Percentiles rank a stretch among this genome's conserved stretches.
phyloP scores from a whole-genome alignment of 306 rosid species.

The Quercus glauca region DNA sequence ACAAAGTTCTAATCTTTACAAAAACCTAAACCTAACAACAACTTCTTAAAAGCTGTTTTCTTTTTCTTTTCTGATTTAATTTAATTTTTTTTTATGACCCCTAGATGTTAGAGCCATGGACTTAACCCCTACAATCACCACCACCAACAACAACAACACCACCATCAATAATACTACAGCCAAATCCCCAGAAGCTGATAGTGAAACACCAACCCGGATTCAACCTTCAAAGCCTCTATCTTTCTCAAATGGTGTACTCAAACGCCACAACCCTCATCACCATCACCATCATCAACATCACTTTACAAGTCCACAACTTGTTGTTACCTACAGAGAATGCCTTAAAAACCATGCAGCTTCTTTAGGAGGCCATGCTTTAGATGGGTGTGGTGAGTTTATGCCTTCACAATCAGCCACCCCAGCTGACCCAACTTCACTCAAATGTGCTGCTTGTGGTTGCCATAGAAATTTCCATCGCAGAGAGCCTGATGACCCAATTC shows the following conservation, averaged over 20 bases:
- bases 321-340: conserved; percentile 73
- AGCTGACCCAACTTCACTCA: conserved; percentile 75
- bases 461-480: conserved; percentile 99
- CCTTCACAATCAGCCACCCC: conserved; percentile 57
- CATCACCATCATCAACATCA: conserved; percentile 25
- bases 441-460: conserved; percentile 97
- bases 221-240: conserved; percentile 53
- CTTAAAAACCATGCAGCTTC: conserved; percentile 87
- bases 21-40: conserved; percentile 37
- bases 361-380: conserved; percentile 81
- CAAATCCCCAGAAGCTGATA: conserved; percentile 69
- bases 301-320: neutral
- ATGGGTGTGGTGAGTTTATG: conserved; percentile 98
- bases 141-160: conserved; percentile 19
- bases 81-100: conserved; percentile 7
- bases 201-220: conserved; percentile 61
- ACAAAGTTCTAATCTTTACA: conserved; percentile 30
- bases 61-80: neutral
- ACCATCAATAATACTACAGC: conserved; percentile 18
- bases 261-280: conserved; percentile 51
- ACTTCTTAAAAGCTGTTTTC: conserved; percentile 21
- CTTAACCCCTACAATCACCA: conserved; percentile 35
- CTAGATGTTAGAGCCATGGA: conserved; percentile 66
- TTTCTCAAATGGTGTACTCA: conserved; percentile 79
- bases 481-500: conserved; percentile 65